Evolutionary conservation across 495 filamentous ascomycete species (phyloP).

Genomic region (Talaromyces ruber): DNA sequence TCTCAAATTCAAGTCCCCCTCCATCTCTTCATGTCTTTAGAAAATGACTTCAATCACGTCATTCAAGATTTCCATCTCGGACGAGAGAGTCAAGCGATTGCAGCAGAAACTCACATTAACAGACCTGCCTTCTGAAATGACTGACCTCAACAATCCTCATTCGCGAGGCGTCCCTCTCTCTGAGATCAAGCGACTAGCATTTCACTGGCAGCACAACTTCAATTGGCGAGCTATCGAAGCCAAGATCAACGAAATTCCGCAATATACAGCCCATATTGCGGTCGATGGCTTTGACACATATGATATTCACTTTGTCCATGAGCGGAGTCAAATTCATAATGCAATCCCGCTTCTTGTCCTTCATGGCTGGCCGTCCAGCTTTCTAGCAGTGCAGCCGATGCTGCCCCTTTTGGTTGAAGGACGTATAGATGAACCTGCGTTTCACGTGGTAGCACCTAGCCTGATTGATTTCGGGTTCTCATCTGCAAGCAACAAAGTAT

Average conservation of each 20-base stretch:
- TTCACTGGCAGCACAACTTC: slow-evolving; percentile 30
- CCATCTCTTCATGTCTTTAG: neutral
- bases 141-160: slow-evolving; percentile 23
- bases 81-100: slow-evolving; percentile 25
- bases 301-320: slow-evolving; percentile 40
- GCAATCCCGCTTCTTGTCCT: slow-evolving; percentile 37
- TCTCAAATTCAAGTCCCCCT: neutral
- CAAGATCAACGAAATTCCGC: slow-evolving; percentile 32
- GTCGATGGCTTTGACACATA: slow-evolving; percentile 31
- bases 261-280: slow-evolving; percentile 31
- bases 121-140: slow-evolving; percentile 29
- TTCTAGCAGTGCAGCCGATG: slow-evolving; percentile 30
- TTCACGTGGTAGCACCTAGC: slow-evolving; percentile 36
- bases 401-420: slow-evolving; percentile 18
- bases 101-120: slow-evolving; percentile 24
- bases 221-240: slow-evolving; percentile 36
- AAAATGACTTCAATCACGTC: slow-evolving; percentile 7
- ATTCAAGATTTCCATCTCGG: slow-evolving; percentile 29
- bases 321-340: slow-evolving; percentile 17
- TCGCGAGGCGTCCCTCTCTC: slow-evolving; percentile 29
- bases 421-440: slow-evolving; percentile 20
- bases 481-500: slow-evolving; percentile 14
- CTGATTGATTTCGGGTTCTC: slow-evolving; percentile 36
- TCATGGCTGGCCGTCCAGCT: slow-evolving; percentile 40
- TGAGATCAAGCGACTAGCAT: slow-evolving; percentile 26